These are phyloP conservation scores for Alternaria ventricosa DNA, from an alignment of 2,329 filamentous ascomycete species.

Conservation along the genomic window DNA sequence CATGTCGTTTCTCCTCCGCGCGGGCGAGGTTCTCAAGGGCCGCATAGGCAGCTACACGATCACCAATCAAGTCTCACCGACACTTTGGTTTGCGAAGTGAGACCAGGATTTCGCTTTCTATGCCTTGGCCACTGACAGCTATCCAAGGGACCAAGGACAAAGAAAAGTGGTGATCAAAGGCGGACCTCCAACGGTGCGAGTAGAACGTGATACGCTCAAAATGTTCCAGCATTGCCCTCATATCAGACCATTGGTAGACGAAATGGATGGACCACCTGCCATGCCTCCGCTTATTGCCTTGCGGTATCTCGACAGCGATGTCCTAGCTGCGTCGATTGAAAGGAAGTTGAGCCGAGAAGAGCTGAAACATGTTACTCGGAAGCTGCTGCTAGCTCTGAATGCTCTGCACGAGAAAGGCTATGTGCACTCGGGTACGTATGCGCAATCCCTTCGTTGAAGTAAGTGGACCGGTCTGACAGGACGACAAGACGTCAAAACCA, in stretches of 20 bases:
- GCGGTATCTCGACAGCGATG: background rate
- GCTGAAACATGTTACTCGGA: background rate
- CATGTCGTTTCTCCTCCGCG: background rate
- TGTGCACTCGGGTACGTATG: background rate
- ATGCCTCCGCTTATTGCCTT: background rate
- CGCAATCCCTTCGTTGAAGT: background rate
- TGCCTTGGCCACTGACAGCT: background rate
- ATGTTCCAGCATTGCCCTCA: background rate
- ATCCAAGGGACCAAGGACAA: background rate
- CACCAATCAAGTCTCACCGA: background rate
- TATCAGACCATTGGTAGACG: background rate
- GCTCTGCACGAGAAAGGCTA: background rate
- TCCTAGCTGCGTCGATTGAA: background rate
- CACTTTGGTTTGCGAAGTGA: background rate
- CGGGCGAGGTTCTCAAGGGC: background rate
- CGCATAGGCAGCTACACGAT: background rate
- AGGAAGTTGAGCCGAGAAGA: background rate
- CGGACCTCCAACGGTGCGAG: background rate
- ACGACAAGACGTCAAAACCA: slow-evolving; percentile 42
- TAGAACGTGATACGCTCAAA: background rate
- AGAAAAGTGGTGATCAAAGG: background rate
- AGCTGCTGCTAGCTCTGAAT: background rate
- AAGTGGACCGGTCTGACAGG: background rate
- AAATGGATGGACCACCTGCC: background rate
- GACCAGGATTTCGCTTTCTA: background rate